These are phyloP conservation scores for Crithidia fasciculata DNA, from an alignment of 208 protist genomes.

Conservation along the genomic window DNA sequence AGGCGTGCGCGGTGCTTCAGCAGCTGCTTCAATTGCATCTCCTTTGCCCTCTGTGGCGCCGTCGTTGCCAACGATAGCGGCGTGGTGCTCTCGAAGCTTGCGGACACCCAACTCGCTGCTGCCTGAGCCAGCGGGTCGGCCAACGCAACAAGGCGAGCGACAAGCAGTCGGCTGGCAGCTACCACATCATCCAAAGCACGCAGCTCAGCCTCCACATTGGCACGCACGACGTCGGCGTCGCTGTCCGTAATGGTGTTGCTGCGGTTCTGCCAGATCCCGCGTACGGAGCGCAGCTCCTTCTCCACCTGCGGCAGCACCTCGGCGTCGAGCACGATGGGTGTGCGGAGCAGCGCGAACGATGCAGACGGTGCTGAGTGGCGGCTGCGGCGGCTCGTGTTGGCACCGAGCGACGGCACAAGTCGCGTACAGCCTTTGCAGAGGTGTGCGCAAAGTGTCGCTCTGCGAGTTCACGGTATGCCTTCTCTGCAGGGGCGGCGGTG, in stretches of 20 bases:
- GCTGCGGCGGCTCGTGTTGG: background rate
- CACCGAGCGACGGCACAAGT: too few relatives aligned
- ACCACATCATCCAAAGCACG: background rate
- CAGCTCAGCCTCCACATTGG: conserved; percentile 15
- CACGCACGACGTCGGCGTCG: background rate
- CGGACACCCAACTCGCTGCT: conserved; percentile 7
- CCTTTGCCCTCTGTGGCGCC: conserved; percentile 62
- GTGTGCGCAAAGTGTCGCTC: conserved; percentile 37
- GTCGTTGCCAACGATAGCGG: conserved; percentile 57
- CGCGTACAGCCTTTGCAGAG: background rate
- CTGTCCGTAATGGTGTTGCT: background rate
- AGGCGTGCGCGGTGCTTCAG: conserved; percentile 39
- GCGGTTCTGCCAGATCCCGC: conserved; percentile 2
- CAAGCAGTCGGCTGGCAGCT: background rate
- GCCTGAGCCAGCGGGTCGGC: conserved; percentile 34
- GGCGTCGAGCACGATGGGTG: conserved; percentile 19
- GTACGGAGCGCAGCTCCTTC: conserved; percentile 19
- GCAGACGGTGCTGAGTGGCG: background rate
- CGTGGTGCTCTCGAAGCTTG: conserved; percentile 18
- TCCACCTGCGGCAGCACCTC: conserved; percentile 21
- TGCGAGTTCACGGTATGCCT: conserved; percentile 20
- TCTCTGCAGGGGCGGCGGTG: conserved; percentile 1
- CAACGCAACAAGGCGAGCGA: conserved; percentile 6
- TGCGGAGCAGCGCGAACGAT: conserved; percentile 7
- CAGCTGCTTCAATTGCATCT: conserved; percentile 54